Conservation (phyloP, 2,329 filamentous ascomycete genomes). For the Cladobotryum protrusum region DNA sequence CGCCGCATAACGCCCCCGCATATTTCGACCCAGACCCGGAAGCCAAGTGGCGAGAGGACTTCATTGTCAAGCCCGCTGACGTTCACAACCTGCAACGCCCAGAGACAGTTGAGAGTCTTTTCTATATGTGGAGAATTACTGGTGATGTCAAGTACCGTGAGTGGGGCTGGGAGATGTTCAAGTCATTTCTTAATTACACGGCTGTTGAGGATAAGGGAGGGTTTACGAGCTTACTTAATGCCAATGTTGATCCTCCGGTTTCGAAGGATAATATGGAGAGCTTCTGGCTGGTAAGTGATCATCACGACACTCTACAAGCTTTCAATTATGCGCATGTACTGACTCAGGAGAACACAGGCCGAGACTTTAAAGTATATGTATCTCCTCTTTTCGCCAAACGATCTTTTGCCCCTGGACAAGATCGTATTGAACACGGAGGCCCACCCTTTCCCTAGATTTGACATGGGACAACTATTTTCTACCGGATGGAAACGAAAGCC, state of each 20-base stretch:
- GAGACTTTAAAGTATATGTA: slow-evolving; percentile 99
- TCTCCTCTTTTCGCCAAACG: slow-evolving; percentile 79
- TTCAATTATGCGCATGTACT: too few relatives aligned
- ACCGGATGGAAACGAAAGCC: slow-evolving; percentile 76
- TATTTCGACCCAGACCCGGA: slow-evolving; percentile 46
- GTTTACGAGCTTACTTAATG: slow-evolving; percentile 76
- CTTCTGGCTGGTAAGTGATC: slow-evolving; percentile 78
- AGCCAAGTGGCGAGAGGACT: slow-evolving; percentile 70
- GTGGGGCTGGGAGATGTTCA: slow-evolving; percentile 99
- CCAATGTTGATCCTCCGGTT: slow-evolving; percentile 62
- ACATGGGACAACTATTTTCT: slow-evolving; percentile 67
- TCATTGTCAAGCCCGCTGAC: slow-evolving; percentile 73
- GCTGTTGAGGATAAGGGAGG: slow-evolving; percentile 70
- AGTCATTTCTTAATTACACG: slow-evolving; percentile 80
- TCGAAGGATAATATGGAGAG: slow-evolving; percentile 93
- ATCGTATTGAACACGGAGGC: slow-evolving; percentile 96
- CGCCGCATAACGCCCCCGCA: slow-evolving; percentile 41
- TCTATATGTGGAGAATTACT: slow-evolving; percentile 99
- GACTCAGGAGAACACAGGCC: slow-evolving; percentile 45
- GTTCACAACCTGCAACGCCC: slow-evolving; percentile 89
- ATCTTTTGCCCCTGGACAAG: slow-evolving; percentile 76
- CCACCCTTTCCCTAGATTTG: slow-evolving; percentile 82
- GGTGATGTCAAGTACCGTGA: slow-evolving; percentile 82
- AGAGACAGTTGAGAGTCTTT: slow-evolving; percentile 91
- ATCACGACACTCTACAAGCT: too few relatives aligned